Evolutionary conservation across 2,329 filamentous ascomycete species (phyloP).

Genomic region (Monilinia aucupariae): DNA sequence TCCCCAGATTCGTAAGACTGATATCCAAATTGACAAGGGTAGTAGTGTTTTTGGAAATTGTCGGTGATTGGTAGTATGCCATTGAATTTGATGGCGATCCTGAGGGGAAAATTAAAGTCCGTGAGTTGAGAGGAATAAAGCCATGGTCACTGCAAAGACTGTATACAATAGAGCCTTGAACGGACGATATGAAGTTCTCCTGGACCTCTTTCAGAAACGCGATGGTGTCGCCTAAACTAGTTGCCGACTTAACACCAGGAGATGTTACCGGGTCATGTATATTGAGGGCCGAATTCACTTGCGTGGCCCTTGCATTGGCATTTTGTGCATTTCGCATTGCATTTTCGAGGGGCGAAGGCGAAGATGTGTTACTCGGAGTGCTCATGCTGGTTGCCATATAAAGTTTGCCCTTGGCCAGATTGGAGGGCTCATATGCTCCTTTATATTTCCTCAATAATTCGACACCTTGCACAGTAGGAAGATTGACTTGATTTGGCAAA

Average conservation of each 20-base stretch:
- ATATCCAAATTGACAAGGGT: conserved; percentile 34
- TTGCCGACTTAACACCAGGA: conserved; percentile 25
- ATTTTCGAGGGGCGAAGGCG: conserved; percentile 31
- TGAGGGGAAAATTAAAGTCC: conserved; percentile 31
- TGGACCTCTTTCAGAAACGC: conserved; percentile 31
- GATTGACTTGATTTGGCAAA: conserved; percentile 12
- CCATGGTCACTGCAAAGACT: conserved; percentile 33
- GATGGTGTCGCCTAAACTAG: conserved; percentile 18
- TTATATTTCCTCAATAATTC: conserved; percentile 26
- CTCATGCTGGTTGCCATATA: conserved; percentile 21
- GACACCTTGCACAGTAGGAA: conserved; percentile 24
- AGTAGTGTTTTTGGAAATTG: conserved; percentile 17
- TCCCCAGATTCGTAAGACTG: conserved; percentile 33
- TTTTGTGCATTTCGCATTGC: conserved; percentile 28
- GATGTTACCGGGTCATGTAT: conserved; percentile 27
- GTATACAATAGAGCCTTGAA: conserved; percentile 33
- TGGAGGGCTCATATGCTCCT: conserved; percentile 32
- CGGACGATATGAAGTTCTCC: conserved; percentile 35
- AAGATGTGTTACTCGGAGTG: conserved; percentile 29
- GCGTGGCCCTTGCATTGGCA: conserved; percentile 29
- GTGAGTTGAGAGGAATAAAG: conserved; percentile 35
- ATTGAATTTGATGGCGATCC: conserved; percentile 4
- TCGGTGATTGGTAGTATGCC: conserved; percentile 1
- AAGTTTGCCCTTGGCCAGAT: conserved; percentile 27
- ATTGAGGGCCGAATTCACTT: conserved; percentile 24